These are phyloP conservation scores for Phymatotrichopsis omnivora DNA, from an alignment of 2,329 filamentous ascomycete genomes.

Conservation along the genomic window DNA sequence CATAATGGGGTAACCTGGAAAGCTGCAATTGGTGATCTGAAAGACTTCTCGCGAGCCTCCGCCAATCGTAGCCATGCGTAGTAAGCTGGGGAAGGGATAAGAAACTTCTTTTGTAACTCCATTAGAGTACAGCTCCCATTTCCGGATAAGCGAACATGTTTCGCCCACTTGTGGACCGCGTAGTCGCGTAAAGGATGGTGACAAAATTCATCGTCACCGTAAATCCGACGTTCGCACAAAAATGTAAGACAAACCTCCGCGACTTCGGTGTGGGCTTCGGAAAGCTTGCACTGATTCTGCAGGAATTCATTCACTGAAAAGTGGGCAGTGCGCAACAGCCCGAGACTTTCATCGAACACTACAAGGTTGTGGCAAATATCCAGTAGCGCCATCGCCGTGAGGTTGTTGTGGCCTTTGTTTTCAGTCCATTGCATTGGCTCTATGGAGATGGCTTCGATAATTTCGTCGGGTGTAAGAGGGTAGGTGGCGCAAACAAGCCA, in stretches of 20 bases:
- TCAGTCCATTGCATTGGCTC: too few relatives aligned
- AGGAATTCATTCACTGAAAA: slow-evolving; percentile 16
- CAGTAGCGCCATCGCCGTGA: neutral
- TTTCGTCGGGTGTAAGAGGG: neutral
- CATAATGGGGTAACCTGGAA: neutral
- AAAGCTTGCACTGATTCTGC: neutral
- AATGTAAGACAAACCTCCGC: slow-evolving; percentile 1
- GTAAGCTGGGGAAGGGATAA: neutral
- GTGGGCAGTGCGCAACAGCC: slow-evolving; percentile 13
- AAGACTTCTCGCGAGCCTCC: neutral
- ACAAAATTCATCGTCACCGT: too few relatives aligned
- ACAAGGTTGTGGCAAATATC: slow-evolving; percentile 19
- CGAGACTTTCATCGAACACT: slow-evolving; percentile 8
- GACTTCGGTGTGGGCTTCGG: neutral
- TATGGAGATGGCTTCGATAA: slow-evolving; percentile 10
- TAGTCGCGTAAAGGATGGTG: too few relatives aligned
- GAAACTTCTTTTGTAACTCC: neutral
- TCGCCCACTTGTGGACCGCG: slow-evolving; percentile 2
- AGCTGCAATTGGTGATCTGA: neutral
- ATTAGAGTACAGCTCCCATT: neutral
- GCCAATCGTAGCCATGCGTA: neutral
- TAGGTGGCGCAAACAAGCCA: slow-evolving; percentile 5
- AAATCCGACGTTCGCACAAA: too few relatives aligned
- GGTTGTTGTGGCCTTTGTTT: too few relatives aligned
- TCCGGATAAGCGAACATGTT: neutral